Evolutionary conservation across 2,329 filamentous ascomycete genomes (phyloP), one percentile per base, ranked within the genome.

Genomic region (Fusarium penzigii): DNA sequence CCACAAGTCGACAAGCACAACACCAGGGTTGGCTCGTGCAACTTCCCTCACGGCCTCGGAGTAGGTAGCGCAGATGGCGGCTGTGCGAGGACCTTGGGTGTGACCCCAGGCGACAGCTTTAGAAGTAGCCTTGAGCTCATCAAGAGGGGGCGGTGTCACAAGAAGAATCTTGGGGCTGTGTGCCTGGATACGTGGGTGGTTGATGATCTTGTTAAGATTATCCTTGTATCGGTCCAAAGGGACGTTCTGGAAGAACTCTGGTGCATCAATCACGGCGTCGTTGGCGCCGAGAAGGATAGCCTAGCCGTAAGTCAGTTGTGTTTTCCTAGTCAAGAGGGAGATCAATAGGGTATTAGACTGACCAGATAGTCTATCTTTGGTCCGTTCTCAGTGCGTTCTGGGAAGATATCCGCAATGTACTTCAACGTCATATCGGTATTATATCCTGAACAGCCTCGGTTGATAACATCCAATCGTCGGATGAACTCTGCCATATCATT

Each of bases 241-340:
- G 8, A 97, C 82, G 69, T 93, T 85, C 71, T 97, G 94, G 10
- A 78, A 76, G 46, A 83, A 85, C 5, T 78, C 77, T 5, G 80
- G 77, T 38, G 82, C 75, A 4, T 84, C 81, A 4, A 95, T 70
- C 49, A 86, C 86, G 4, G 93, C 87, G 71, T 97, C 94, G 68
- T 99, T 97, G 62, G 94, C 90, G 16, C 94, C 94, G 54, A 97
- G 86, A 59, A 96, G 87, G 52, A 96, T 73, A 39, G 88, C 77
- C 88, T 92, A 52, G 16, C 25, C 8, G 64, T 55, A 59, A 36
- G 17, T 9, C 8, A 29, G 6, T 2, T 17, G 39, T 25, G 13
- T 14, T 39, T 38, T 13, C 8, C 8, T 25, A 4, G 20, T 25
- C 20, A 25, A 25, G 20, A 25, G 4, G n/a, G n/a, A n/a, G 11